Evolutionary conservation across 148 eudicot genomes (phyloP).

Genomic region (Gaultheria prostrata): DNA sequence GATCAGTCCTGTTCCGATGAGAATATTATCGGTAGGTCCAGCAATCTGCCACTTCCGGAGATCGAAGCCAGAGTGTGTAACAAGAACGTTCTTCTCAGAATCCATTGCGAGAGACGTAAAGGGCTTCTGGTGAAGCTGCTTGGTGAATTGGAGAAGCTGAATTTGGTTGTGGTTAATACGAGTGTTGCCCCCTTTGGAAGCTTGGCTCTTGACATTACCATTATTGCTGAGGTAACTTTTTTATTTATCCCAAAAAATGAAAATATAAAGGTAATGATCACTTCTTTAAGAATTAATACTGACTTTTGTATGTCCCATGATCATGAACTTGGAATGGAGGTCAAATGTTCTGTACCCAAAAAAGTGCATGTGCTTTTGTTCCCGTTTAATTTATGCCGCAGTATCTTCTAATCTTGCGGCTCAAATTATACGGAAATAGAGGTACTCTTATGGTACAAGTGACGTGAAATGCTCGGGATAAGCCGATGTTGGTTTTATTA

Average conservation of each 20-base stretch:
- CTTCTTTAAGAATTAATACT: neutral
- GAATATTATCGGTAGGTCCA: neutral
- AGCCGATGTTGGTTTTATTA: too few species aligned
- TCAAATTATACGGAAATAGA: too few species aligned
- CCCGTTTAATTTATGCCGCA: too few species aligned
- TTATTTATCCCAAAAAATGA: neutral
- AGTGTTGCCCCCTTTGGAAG: slow-evolving; percentile 31
- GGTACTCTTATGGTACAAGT: too few species aligned
- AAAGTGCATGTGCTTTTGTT: too few species aligned
- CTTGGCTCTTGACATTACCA: slow-evolving; percentile 15
- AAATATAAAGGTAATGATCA: neutral
- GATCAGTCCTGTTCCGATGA: slow-evolving; percentile 11
- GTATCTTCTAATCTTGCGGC: too few species aligned
- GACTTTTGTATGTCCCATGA: neutral
- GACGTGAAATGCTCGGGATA: too few species aligned
- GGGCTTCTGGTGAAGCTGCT: slow-evolving; percentile 27
- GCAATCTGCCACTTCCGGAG: neutral
- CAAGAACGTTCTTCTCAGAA: slow-evolving; percentile 15
- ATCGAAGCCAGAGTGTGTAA: slow-evolving; percentile 17
- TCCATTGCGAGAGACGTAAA: slow-evolving; percentile 23
- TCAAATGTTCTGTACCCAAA: too few species aligned
- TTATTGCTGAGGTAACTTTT: slow-evolving; percentile 22
- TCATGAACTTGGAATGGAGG: too few species aligned
- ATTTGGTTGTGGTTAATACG: slow-evolving; percentile 26
- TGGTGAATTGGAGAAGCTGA: slow-evolving; percentile 29